These are phyloP conservation scores for Leccinum holopus DNA, from an alignment of 1,284 basidiomycete species.

Conservation along the genomic window DNA sequence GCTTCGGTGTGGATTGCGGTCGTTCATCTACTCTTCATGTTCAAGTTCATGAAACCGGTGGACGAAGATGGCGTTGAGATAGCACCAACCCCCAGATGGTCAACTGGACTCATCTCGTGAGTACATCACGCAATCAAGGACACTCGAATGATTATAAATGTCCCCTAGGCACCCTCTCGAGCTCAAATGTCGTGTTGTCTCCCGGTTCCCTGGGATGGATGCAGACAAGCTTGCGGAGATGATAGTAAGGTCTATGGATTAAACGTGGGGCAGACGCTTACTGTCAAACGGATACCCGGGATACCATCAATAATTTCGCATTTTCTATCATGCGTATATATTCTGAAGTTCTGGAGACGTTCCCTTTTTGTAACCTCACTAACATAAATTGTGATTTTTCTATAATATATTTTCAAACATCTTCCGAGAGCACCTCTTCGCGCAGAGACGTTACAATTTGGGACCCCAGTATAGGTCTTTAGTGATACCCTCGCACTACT, in stretches of 20 bases:
- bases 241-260: slow-evolving; percentile 7
- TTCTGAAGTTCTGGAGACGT: neutral
- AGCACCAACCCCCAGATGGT: slow-evolving; percentile 29
- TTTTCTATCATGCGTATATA: neutral
- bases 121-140: slow-evolving; percentile 6
- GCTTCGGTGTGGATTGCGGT: slow-evolving; percentile 35
- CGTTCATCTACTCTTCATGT: slow-evolving; percentile 32
- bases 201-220: slow-evolving; percentile 21
- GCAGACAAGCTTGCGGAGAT: slow-evolving; percentile 17
- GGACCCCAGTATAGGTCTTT: too few species aligned
- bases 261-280: neutral
- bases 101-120: slow-evolving; percentile 33
- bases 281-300: neutral
- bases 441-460: neutral
- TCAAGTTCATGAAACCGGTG: slow-evolving; percentile 32
- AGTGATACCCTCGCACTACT: neutral
- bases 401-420: neutral
- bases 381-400: neutral
- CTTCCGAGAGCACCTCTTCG: neutral
- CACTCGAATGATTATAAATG: slow-evolving; percentile 1
- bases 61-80: slow-evolving; percentile 29
- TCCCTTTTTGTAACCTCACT: neutral
- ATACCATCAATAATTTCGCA: neutral
- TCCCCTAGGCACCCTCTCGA: slow-evolving; percentile 29
- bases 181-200: slow-evolving; percentile 30